Base-by-base conservation (phyloP, 2,329 filamentous ascomycete genomes). In the Diaporthe velutina region DNA sequence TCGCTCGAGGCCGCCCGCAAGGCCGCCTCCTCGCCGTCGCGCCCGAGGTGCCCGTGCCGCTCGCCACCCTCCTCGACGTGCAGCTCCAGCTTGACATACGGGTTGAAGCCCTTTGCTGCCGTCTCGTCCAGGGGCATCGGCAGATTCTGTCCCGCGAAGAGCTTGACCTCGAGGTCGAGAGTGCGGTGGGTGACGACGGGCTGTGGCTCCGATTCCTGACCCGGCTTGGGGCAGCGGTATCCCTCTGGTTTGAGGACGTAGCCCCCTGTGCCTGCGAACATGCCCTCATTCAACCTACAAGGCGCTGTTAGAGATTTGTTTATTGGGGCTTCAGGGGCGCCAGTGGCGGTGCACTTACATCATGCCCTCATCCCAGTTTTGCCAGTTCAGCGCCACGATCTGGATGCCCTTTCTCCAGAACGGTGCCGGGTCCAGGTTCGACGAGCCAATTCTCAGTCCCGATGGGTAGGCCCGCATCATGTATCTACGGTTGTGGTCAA, bases 311-410 rank as follows among this genome's bases (percentile, higher is more conserved):
- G 33, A 22, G n/a, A 22, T 12, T 8, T 17, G 19, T 48, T 12
- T 30, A 4, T 35, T 50, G 17, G 48, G 8, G 15, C 17, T 28
- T 12, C 4, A 30, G 25, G 15, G n/a, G 4, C 9, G 0, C 9
- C 2, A 28, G 13, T 13, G n/a, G 17, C 13, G 13, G 17, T 25
- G 8, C 28, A 76, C 74, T 72, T 48, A 76, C 96, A 98, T 98
- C 93, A 97, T 97, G 42, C 95, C 95, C 78, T 95, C 93, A 80
- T 98, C 95, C 83, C 94, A 92, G 76, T 92, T 93, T 83, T 98
- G 96, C 95, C 96, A 98, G 84, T 98, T 98, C 76, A 98, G 86
- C 0, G 96, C 96, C 1, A 97, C 95, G 78, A 98, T 93, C 83
- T 98, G 96, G 4, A 97, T 93, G 19, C 96, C 96, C 77, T 94